Evolutionary conservation across 2,329 filamentous ascomycete genomes (phyloP), one percentile per base, ranked within the genome.

Genomic region (Claviceps arundinis): DNA sequence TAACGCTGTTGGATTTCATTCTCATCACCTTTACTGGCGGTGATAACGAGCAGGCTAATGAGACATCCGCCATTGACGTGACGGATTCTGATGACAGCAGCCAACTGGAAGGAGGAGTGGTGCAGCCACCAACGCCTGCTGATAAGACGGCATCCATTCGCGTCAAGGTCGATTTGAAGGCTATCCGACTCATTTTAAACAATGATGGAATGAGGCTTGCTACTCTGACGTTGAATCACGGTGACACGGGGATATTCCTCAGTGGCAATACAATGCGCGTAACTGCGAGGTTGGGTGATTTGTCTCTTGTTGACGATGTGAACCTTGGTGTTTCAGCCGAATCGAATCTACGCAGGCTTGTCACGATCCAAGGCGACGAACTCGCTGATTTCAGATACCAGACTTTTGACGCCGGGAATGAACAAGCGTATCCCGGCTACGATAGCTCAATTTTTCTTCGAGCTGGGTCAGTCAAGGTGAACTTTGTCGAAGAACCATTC

Each of bases 321-420:
- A 95, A 97, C 60, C 80, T 89, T 56, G 93, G 91, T 24, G 89
- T 94, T 0, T 80, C 88, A 0, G 83, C 85, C 58, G 77, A 85
- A 30, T 96, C 91, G 0, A 80, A 84, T 44, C 75, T 97, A 24
- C 84, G 93, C 41, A 84, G 91, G 58, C 77, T 99, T 22, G 83
- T 99, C 42, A 91, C 89, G 0, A 98, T 98, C 34, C 87, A 98
- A 66, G 94, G 94, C 11, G 84, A 97, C 52, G 90, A 97, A 55
- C 78, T 99, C 17, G 91, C 91, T 1, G 93, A 98, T 65, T 97
- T 99, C 73, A 86, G 88, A 51, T 99, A 98, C 61, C 89, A 98
- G 68, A 98, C 93, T 0, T 98, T 94, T 60, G 89, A 97, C 64
- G 67, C 84, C 0, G 76, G 78, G 22, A 82, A 83, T 53, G 61